Base-by-base conservation (phyloP, 495 filamentous ascomycete genomes). In the Trichoderma orchidacearum region DNA sequence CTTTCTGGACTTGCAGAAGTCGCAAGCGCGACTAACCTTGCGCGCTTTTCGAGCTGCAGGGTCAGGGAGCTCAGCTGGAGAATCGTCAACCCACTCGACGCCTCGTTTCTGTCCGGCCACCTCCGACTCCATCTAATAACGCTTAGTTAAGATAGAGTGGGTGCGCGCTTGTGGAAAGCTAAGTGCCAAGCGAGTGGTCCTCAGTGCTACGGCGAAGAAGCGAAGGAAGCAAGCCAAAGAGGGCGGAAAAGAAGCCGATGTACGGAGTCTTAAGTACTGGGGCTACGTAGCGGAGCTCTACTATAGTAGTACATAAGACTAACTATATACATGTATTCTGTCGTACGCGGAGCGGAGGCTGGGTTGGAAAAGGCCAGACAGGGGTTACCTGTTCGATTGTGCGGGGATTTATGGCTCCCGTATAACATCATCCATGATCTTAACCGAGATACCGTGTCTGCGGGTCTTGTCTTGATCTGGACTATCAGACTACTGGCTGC, bases 1-100 rank as follows among this genome's bases (percentile, higher is more conserved):
- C 60, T 76, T 76, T 59, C 73, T 74, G 30, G 65, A 27, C 63
- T 76, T 76, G 64, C 74, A 76, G 32, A 63, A 68, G 61, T 76
- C 74, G 62, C 74, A 76, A 38, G 74, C 74, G 51, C 74, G 60
- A 32, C 72, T 76, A 56, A 75, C 74, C 56, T 53, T 53, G 15
- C 28, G 51, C 30, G 51, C 18, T 28, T 53, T 53, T 28, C 51
- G 51, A 30, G 18, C 23, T 0, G 38, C 18, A 23, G 18, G 18
- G 5, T 48, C 38, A 21, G 38, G 13, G 13, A 5, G 18, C 23
- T 48, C 18, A 8, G 8, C 11, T 4, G 38, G 21, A 25, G 18
- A 11, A 25, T 48, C 38, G 7, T 25, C 21, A 27, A 48, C 38
- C 8, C 18, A n/a, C 38, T 48, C 38, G 27, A 23, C 17, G 38